Percentiles rank a stretch among this genome's conserved stretches.
Conservation (phyloP, 2,329 filamentous ascomycete genomes). For the Leptographium wingfieldii region DNA sequence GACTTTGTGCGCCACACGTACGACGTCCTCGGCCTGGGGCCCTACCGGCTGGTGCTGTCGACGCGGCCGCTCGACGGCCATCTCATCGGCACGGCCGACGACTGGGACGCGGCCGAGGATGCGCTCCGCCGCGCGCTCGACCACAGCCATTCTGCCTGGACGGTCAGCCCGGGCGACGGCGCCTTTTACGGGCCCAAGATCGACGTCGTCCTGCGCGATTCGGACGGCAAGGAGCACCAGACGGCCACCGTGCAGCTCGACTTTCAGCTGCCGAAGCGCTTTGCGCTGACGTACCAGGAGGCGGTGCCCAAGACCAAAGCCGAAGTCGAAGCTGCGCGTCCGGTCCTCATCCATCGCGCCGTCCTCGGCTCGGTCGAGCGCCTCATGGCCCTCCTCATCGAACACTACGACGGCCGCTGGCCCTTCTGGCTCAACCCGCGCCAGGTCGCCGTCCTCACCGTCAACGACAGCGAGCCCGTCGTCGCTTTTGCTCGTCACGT, state of each 20-base stretch:
- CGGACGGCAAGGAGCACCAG: slow-evolving; percentile 75
- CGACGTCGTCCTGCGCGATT: slow-evolving; percentile 69
- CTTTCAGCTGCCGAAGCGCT: slow-evolving; percentile 77
- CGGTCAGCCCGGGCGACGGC: slow-evolving; percentile 66
- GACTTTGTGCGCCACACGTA: slow-evolving; percentile 66
- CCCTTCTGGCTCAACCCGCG: slow-evolving; percentile 82
- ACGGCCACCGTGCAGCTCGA: slow-evolving; percentile 83
- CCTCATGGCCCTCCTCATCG: slow-evolving; percentile 73
- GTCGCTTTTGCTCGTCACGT: slow-evolving; percentile 34
- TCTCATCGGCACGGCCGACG: slow-evolving; percentile 60
- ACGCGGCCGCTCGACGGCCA: slow-evolving; percentile 59
- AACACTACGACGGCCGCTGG: slow-evolving; percentile 68
- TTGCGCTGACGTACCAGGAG: slow-evolving; percentile 61
- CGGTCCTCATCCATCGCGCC: slow-evolving; percentile 75
- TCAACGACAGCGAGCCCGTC: slow-evolving; percentile 49
- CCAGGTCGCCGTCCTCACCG: slow-evolving; percentile 61
- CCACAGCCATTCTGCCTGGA: slow-evolving; percentile 54
- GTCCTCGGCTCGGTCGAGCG: slow-evolving; percentile 76
- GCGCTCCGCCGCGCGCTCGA: slow-evolving; percentile 53
- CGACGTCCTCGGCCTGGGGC: slow-evolving; percentile 53
- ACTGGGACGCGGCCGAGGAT: slow-evolving; percentile 56
- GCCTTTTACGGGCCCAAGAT: slow-evolving; percentile 92
- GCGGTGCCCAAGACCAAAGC: slow-evolving; percentile 30
- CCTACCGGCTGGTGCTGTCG: slow-evolving; percentile 65
- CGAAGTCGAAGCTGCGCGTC: slow-evolving; percentile 35